phyloP scores from a whole-genome alignment of 345 rosid genomes.

The Angophora floribunda region DNA sequence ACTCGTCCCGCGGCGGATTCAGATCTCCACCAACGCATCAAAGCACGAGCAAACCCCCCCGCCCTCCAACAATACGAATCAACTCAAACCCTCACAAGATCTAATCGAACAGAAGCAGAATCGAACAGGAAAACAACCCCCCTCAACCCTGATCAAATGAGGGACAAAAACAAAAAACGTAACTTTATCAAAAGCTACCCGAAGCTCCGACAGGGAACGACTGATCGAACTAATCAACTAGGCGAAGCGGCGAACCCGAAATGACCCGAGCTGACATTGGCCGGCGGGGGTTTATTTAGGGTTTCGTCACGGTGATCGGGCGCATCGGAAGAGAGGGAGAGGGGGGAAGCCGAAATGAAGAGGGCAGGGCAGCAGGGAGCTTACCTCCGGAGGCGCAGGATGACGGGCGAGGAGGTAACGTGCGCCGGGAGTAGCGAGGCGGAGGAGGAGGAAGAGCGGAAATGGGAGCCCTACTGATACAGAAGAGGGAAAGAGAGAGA shows the following conservation, averaged over 20 bases:
- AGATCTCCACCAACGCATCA: constrained; percentile 74
- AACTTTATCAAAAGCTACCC: not conserved
- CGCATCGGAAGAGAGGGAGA: not conserved
- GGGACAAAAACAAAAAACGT: not conserved
- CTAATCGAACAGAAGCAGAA: not conserved
- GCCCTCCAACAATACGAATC: constrained; percentile 11
- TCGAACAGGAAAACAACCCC: constrained; percentile 1
- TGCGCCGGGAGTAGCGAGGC: constrained; percentile 1
- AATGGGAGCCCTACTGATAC: not conserved
- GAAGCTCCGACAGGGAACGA: not conserved
- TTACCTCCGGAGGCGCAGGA: constrained; percentile 5
- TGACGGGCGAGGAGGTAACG: not conserved
- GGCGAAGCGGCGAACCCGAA: not conserved
- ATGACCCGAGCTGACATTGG: not conserved
- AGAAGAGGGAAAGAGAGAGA: not conserved
- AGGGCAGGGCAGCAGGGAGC: not conserved
- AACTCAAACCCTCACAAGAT: constrained; percentile 3
- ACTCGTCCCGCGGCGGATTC: constrained; percentile 23
- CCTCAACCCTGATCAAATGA: constrained; percentile 11
- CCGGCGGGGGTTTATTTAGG: not conserved
- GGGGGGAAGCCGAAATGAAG: not conserved
- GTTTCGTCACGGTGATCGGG: not conserved
- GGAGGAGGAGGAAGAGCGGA: not conserved
- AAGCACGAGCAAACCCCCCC: constrained; percentile 12
- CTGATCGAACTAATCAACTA: not conserved